Conservation (phyloP, 495 filamentous ascomycete species). For the Filosporella fistucella region DNA sequence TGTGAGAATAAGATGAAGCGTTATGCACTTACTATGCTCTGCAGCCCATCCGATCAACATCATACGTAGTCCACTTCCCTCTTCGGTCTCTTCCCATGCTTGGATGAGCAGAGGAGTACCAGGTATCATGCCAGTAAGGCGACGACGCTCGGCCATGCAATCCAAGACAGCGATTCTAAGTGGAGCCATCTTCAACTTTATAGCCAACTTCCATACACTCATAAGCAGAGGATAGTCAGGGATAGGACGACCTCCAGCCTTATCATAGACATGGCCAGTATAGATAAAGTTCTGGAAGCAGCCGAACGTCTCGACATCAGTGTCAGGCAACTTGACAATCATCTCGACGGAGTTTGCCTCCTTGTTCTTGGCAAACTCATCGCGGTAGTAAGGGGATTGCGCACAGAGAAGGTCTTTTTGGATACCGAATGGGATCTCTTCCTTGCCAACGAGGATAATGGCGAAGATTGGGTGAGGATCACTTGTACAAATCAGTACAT, state of each 20-base stretch:
- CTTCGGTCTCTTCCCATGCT: slow-evolving; percentile 50
- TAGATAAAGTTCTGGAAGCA: slow-evolving; percentile 48
- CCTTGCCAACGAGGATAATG: slow-evolving; percentile 43
- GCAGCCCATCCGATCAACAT: slow-evolving; percentile 51
- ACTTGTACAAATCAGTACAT: slow-evolving; percentile 23
- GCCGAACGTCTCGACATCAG: slow-evolving; percentile 40
- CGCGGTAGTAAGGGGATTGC: slow-evolving; percentile 40
- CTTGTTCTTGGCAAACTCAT: slow-evolving; percentile 33
- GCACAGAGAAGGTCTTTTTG: slow-evolving; percentile 49
- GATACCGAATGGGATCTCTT: slow-evolving; percentile 45
- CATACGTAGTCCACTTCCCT: slow-evolving; percentile 47
- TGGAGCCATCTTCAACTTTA: slow-evolving; percentile 44
- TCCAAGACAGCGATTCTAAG: slow-evolving; percentile 45
- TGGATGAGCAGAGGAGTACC: slow-evolving; percentile 46
- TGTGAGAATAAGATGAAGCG: slow-evolving; percentile 22
- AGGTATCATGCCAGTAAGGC: slow-evolving; percentile 41
- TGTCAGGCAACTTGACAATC: slow-evolving; percentile 40
- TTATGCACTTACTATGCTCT: slow-evolving; percentile 44
- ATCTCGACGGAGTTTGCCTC: slow-evolving; percentile 35
- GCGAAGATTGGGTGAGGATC: slow-evolving; percentile 48
- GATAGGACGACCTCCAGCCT: slow-evolving; percentile 23
- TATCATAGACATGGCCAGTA: slow-evolving; percentile 39
- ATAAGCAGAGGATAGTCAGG: slow-evolving; percentile 46
- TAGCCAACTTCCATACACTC: slow-evolving; percentile 46
- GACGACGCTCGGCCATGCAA: slow-evolving; percentile 46